Evolutionary conservation across 805 yeast genomes (phyloP), one percentile per base, ranked within the genome.

Genomic region (Saccharomycopsis amapae): DNA sequence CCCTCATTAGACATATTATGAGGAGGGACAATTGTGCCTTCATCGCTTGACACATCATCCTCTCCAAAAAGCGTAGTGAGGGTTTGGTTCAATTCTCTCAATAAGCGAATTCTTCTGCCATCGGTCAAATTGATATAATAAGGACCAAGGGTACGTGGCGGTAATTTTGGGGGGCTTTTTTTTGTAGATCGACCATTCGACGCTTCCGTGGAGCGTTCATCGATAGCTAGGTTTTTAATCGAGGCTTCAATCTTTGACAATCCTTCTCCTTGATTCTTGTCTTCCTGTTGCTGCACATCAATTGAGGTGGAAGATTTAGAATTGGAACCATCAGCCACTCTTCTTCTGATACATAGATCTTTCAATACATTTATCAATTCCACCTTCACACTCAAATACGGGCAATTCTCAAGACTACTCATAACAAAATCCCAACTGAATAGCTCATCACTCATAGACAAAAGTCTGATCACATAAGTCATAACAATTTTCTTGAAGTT

Each of bases 361-460:
- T 82, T 86, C 56, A 87, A 70, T 20, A 86, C 77, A 3, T 81
- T 76, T 15, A 86, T 72, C 31, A 78, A 63, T 2, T 78, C 78
- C 20, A 81, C 69, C 54, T 78, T 78, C 19, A 76, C 74, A 33
- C 73, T 72, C 33, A 71, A 77, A 56, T 71, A 76, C 1, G 93
- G 89, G 56, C 90, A 83, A 42, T 73, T 67, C 24, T 67, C 64
- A 42, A 90, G 66, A 0, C 87, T 71, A 56, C 85, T 87, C 20
- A 69, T 57, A 13, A 86, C 64, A 57, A 83, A 85, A 2, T 66
- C 65, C 61, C 77, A 85, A 0, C 83, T 63, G 10, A 69, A 62
- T 1, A 66, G 65, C 49, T 84, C 85, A 0, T 79, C 75, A 26
- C 79, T 61, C 18, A 73, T 58, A 6, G 82, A 72, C 53, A 90